These are phyloP conservation scores for Aspergillus floridensis DNA, from an alignment of 2,329 filamentous ascomycete genomes.

Conservation along the genomic window DNA sequence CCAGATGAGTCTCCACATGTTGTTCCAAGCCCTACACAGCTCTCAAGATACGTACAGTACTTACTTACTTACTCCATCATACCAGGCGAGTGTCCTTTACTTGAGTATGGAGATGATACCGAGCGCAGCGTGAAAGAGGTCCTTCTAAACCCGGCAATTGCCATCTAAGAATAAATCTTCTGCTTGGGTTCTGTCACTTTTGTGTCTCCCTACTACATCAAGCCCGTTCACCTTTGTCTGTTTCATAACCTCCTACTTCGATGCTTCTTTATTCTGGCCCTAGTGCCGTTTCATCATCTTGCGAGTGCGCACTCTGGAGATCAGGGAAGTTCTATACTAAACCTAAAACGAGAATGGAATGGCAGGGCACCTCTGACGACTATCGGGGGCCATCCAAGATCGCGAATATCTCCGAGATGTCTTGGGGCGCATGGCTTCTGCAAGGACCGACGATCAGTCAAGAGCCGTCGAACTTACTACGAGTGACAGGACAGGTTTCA, in stretches of 20 bases:
- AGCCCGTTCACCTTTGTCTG: not conserved
- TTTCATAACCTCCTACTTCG: not conserved
- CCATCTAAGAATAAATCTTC: not conserved
- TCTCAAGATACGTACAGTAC: too few species aligned
- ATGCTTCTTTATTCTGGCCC: not conserved
- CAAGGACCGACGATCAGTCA: conserved; percentile 3
- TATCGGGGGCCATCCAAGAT: not conserved
- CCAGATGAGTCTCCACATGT: not conserved
- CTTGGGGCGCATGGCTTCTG: not conserved
- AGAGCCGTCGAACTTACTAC: conserved; percentile 1
- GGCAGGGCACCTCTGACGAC: not conserved
- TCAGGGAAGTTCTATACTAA: not conserved
- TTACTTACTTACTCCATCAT: too few species aligned
- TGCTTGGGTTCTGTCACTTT: not conserved
- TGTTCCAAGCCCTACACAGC: too few species aligned
- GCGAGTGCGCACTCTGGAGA: not conserved
- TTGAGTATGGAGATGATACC: not conserved
- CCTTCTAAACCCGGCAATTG: not conserved
- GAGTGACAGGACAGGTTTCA: conserved; percentile 1
- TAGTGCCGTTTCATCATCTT: not conserved
- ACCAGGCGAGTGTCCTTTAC: too few species aligned
- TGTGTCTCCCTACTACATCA: not conserved
- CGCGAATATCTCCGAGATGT: not conserved
- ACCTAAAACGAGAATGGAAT: conserved; percentile 1
- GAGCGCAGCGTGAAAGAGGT: not conserved